Evolutionary conservation across 441 rosid species (phyloP), one percentile per base, ranked within the genome.

Genomic region (Erysimum cheiri): DNA sequence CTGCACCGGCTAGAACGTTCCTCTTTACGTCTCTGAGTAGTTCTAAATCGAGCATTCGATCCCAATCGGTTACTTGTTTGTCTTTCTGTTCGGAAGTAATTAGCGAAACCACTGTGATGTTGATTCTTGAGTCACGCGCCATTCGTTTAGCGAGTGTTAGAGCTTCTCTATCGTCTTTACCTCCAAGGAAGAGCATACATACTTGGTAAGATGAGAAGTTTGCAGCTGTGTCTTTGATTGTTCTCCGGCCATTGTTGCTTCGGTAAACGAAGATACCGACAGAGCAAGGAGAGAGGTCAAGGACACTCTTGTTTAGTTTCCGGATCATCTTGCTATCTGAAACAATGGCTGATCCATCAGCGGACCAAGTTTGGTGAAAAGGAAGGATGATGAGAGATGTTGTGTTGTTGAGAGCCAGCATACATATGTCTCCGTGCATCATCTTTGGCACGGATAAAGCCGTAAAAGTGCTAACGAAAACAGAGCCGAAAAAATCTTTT

Each of bases 201-300:
- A 71, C 59, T 50, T 64, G 29, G 41, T 77, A 77, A 11, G 77
- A 15, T 22, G 77, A 66, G 48, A 59, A 54, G 26, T 24, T 54
- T 7, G 37, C 46, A 50, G 74, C 53, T 2, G 74, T 75, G 0
- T 72, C 80, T 55, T 54, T 33, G 63, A 77, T 54, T 46, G 76
- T 55, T 77, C 65, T 72, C 11, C 63, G 53, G 2, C 70, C 61
- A 28, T 22, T 35, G 12, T 33, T 62, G 28, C 72, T 66, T 0
- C 81, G 72, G 55, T 81, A 79, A 3, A 79, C 65, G 2, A 80
- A 70, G n/a, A 84, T 79, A 36, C 86, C 86, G 0, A 80, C 77
- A 47, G 87, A 80, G 43, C 87, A 85, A 24, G 90, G 87, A 19
- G 87, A 75, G 6, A 62, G 76, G 0, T 80, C 76, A 2, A 85